Percentiles rank a stretch among this genome's conserved stretches.
phyloP scores from a whole-genome alignment of 2,329 filamentous ascomycete genomes.

The Colletotrichum navitas region DNA sequence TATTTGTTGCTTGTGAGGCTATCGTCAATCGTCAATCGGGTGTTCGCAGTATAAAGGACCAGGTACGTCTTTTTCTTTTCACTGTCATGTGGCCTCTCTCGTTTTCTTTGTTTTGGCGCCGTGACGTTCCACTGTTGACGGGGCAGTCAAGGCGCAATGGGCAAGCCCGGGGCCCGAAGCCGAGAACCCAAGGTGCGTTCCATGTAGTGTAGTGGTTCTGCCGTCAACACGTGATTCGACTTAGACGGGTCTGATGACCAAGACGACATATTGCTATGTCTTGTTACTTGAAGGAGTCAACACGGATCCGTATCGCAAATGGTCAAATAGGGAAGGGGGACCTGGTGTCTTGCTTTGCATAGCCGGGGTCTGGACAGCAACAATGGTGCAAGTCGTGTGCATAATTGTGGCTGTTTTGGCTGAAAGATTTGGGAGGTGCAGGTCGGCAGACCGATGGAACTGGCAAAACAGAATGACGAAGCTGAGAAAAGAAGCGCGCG shows the following conservation, averaged over 20 bases:
- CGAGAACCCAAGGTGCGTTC: slow-evolving; percentile 11
- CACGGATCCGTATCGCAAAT: slow-evolving; percentile 12
- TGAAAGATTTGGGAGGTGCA: background rate
- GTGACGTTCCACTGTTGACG: slow-evolving; percentile 30
- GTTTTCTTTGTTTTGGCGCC: slow-evolving; percentile 19
- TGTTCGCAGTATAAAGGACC: background rate
- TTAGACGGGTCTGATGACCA: slow-evolving; percentile 31
- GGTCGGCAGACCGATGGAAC: background rate
- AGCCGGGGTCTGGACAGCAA: slow-evolving; percentile 15
- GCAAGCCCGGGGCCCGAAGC: background rate
- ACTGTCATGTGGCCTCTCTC: slow-evolving; percentile 20
- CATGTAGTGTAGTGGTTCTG: slow-evolving; percentile 12
- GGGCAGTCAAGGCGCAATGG: slow-evolving; percentile 9
- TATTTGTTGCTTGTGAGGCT: slow-evolving; percentile 21
- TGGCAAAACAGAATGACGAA: background rate
- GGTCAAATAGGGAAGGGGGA: slow-evolving; percentile 4
- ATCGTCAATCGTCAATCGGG: slow-evolving; percentile 24
- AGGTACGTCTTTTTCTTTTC: background rate
- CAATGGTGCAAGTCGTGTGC: slow-evolving; percentile 7
- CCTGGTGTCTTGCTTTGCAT: background rate
- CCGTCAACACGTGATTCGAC: slow-evolving; percentile 18
- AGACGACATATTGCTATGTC: slow-evolving; percentile 39
- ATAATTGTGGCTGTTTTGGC: slow-evolving; percentile 22
- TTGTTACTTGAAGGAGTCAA: slow-evolving; percentile 3
- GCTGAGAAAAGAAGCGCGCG: background rate